Base-by-base conservation (phyloP, 225 moss, liverwort and hornwort species). In the Neckera pumila region DNA sequence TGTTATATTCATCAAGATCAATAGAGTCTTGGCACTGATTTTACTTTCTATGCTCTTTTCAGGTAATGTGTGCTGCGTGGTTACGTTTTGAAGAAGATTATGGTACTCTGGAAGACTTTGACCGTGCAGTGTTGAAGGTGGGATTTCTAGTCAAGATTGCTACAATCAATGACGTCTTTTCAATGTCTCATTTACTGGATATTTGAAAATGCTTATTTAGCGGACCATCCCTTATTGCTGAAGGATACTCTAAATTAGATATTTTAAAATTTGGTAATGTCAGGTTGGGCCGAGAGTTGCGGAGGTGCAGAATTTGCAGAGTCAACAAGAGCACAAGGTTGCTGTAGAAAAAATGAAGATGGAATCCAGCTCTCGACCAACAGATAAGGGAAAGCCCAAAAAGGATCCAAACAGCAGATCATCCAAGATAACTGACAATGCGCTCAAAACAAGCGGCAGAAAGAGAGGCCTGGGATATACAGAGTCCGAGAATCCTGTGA, bases 81-180 rank as follows among this genome's bases (percentile, higher is more conserved):
- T 86, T 99, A 88, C 93, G 92, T 82, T 99, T 99, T 90, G 99
- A 99, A 92, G 96, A 97, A 85, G 99, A 99, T 90, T 91, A 95
- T 89, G 99, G 97, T 75, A 91, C 97, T 62, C 90, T 99, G 61
- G 97, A 99, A 92, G 99, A 99, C 85, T 99, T 95, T 89, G 99
- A 99, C 89, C 93, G 94, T 89, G 99, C 99, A 85, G 87, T 94
- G 25, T 83, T 93, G 87, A 99, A 99, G 95, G 98, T 96, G 90
- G 66, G 88, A 56, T 76, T 76, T 57, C 75, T 87, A 58, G n/a
- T 30, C 58, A 65, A 88, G 57, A 69, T 70, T 63, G 28, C 53
- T 30, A 30, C 56, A 47, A 27, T 72, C 33, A 45, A 38, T 30
- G 81, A 59, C 43, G 30, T 51, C 33, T 31, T n/a, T 87, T 85